Base-by-base conservation (phyloP, 106 monocot species). In the Apostasia ramifera region DNA sequence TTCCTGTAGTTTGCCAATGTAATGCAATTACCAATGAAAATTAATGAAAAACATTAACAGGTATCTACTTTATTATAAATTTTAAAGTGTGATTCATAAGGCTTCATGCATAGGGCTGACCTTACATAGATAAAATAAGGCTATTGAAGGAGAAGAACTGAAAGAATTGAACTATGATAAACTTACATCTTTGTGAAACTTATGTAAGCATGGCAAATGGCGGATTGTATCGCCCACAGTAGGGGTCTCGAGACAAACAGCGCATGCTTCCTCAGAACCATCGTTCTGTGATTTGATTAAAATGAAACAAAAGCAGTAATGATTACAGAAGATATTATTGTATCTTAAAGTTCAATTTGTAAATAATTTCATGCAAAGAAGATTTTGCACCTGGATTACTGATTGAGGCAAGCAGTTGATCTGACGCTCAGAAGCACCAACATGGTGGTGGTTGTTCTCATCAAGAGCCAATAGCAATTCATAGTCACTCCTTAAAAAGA, bases 131-230 rank as follows among this genome's bases (percentile, higher is more conserved):
- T 26, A 26, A 26, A 26, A 26, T 26, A 26, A 26, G 26, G 26
- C 26, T 26, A 26, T 26, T 26, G 26, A 26, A 26, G 26, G 26
- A 26, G 26, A 26, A 26, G 26, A 26, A 26, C 26, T 26, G 26
- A 26, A 26, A 26, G 26, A 26, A 26, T 38, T 10, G 5, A 1
- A 40, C 40, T 26, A 39, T 39, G 37, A 42, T n/a, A 7, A 46
- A 49, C 65, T 61, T 81, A 95, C 94, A 8, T 88, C 81, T 86
- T 86, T 91, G 77, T 95, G 94, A 47, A 95, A 95, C 71, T 91
- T 95, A 57, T 95, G 94, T 51, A 95, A 66, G 81, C 94, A 95
- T 4, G 91, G 91, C 43, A 95, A 72, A 82, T 91, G 91, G 2
- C 94, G 83, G 55, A 95, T 81, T 14, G 71, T 76, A 41, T 88